Base-by-base conservation (phyloP, 768 basidiomycete species). In the Amanita pseudoporphyria region DNA sequence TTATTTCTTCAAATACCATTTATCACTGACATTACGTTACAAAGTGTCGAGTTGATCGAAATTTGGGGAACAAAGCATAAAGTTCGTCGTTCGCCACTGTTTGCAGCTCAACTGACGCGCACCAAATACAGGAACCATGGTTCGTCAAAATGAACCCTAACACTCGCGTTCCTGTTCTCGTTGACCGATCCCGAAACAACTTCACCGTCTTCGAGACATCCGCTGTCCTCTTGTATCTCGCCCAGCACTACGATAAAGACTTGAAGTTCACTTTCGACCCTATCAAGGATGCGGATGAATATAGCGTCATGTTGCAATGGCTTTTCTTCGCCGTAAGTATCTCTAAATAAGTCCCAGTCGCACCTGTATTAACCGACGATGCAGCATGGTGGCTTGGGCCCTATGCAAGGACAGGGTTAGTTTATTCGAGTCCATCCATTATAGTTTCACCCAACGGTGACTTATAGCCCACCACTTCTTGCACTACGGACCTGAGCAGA, bases 321-420 rank as follows among this genome's bases (percentile, higher is more conserved):
- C 80, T 92, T 45, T 89, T 91, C 70, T 93, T 91, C 56, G 75
- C 81, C n/a, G 84, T 83, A 53, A 49, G 61, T 52, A 33, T 16
- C 13, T n/a, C 32, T 24, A 12, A 24, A 49, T 6, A 3, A 28
- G 41, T 37, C 31, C 2, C 6, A 14, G 9, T 5, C 12, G 2
- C 16, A 21, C 41, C 36, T 22, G 24, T n/a, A 33, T 13, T 51
- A 16, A 37, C 33, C 14, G 37, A 43, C 37, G 16, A 33, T 49
- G 7, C 60, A 87, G 82, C 85, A 88, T 59, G 87, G 86, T 2
- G 87, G 84, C 26, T 63, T 88, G n/a, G 88, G 87, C 22, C 87
- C 89, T 14, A 92, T 90, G 86, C 87, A 91, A 69, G 85, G 87
- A 28, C 85, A 88, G 67, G 56, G 61, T 63, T 44, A 40, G 51